Base-by-base conservation (phyloP, 345 rosid species). In the Pelargonium nanum region DNA sequence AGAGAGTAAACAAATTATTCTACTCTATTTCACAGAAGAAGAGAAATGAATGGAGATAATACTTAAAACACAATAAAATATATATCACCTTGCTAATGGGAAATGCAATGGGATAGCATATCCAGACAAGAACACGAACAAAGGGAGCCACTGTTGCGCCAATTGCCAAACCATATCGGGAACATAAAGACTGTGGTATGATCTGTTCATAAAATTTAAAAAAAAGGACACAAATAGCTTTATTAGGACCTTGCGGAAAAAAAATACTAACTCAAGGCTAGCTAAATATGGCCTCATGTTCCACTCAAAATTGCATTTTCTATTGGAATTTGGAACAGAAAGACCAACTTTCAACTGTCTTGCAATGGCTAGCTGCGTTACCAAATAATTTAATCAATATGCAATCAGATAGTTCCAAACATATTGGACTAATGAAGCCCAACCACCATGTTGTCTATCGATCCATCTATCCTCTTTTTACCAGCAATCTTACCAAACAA, bases 21-120 rank as follows among this genome's bases (percentile, higher is more conserved):
- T 12, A 40, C 10, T 30, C 40, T 12, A 53, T 1, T 6, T 1
- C 20, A 2, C n/a, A 5, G 8, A 20, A 24, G 28, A 54, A 16
- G 4, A 26, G 17, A n/a, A 23, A 15, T n/a, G 15, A 26, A 45
- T 19, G 2, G 22, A 7, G 1, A 26, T 22, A 6, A 23, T 26
- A 63, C 51, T 26, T 16, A 45, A 59, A 55, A 19, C 45, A 55
- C 16, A 60, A 45, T 44, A 45, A 21, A 32, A 44, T 8, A 56
- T 0, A 21, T 24, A 34, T 50, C 25, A 83, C 91, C 91, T 85
- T 83, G 88, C 91, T 83, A 62, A 85, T 76, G 20, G 91, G 91
- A 70, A 75, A 85, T 53, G 91, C 83, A 70, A 83, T 68, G 9
- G 86, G 91, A 62, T 78, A 85, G 58, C 88, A 85, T 25, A 81